Evolutionary conservation across 371 early-diverging fungal species (phyloP).

Genomic region (Umbelopsis sp.): DNA sequence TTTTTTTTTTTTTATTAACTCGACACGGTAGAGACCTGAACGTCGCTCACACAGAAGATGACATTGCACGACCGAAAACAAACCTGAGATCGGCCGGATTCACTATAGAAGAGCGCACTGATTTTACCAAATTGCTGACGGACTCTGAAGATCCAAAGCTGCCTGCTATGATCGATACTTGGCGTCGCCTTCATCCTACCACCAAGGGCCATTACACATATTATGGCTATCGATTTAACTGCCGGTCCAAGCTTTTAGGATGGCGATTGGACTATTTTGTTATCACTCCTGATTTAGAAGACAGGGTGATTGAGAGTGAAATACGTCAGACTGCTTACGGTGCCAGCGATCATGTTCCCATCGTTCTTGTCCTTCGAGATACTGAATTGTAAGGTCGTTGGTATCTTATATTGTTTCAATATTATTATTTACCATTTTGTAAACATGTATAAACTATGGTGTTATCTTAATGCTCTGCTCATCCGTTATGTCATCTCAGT

Average conservation of each 20-base stretch:
- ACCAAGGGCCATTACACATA: constrained; percentile 77
- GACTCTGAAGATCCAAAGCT: constrained; percentile 36
- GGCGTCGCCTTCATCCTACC: constrained; percentile 76
- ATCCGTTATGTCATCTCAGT: neutral
- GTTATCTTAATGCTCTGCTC: neutral
- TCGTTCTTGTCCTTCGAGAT: constrained; percentile 65
- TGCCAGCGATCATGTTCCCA: constrained; percentile 90
- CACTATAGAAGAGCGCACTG: constrained; percentile 81
- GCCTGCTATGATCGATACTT: constrained; percentile 74
- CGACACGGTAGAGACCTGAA: constrained; percentile 70
- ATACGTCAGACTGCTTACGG: constrained; percentile 85
- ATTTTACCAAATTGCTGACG: constrained; percentile 67
- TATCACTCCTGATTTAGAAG: constrained; percentile 63
- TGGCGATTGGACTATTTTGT: constrained; percentile 94
- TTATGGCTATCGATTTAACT: constrained; percentile 78
- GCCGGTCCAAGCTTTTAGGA: constrained; percentile 76
- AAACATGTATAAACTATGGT: too few relatives aligned
- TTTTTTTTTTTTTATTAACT: neutral
- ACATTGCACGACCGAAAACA: constrained; percentile 81
- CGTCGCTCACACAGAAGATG: constrained; percentile 83
- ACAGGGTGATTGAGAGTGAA: constrained; percentile 64
- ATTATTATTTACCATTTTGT: neutral
- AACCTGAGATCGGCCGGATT: constrained; percentile 85
- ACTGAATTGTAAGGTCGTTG: constrained; percentile 7
- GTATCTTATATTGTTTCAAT: neutral